Percentiles rank a stretch among this genome's conserved stretches.
Evolutionary conservation across 176 grass and related monocot species (phyloP).

Genomic region (Phoenix roebelenii): DNA sequence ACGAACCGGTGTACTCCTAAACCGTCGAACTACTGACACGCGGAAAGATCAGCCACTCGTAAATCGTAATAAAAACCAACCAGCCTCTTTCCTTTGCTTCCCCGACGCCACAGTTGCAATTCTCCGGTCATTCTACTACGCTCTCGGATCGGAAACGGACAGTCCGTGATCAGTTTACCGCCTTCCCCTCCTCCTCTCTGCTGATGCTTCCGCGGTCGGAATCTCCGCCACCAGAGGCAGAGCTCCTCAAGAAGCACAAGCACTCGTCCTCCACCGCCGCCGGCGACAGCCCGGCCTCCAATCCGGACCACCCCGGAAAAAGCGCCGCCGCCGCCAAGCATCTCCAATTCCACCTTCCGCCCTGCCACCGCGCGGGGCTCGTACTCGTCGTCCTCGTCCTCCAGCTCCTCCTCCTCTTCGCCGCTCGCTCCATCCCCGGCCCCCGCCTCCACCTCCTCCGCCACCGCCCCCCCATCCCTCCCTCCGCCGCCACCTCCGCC

Average conservation of each 20-base stretch:
- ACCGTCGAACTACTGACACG: too few species aligned
- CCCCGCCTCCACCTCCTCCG: conserved; percentile 4
- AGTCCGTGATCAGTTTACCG: not conserved
- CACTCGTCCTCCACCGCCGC: not conserved
- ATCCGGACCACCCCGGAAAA: not conserved
- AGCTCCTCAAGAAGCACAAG: not conserved
- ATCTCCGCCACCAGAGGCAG: not conserved
- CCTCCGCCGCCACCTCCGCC: not conserved
- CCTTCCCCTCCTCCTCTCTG: too few species aligned
- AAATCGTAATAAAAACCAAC: too few species aligned
- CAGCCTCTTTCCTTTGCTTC: too few species aligned
- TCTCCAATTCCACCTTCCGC: not conserved
- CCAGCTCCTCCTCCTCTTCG: conserved; percentile 48
- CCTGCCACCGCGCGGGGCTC: conserved; percentile 14
- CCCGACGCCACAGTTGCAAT: too few species aligned
- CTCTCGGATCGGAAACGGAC: too few species aligned
- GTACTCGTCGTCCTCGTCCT: conserved; percentile 31
- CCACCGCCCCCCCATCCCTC: not conserved
- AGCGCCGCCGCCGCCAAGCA: not conserved
- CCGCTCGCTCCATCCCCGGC: conserved; percentile 27
- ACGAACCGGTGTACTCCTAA: too few species aligned
- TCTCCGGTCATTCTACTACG: conserved; percentile 10
- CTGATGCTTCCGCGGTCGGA: not conserved
- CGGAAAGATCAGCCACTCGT: too few species aligned
- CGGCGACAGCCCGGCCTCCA: not conserved